phyloP scores from a whole-genome alignment of 495 filamentous ascomycete genomes.

The Podospora fimiseda region DNA sequence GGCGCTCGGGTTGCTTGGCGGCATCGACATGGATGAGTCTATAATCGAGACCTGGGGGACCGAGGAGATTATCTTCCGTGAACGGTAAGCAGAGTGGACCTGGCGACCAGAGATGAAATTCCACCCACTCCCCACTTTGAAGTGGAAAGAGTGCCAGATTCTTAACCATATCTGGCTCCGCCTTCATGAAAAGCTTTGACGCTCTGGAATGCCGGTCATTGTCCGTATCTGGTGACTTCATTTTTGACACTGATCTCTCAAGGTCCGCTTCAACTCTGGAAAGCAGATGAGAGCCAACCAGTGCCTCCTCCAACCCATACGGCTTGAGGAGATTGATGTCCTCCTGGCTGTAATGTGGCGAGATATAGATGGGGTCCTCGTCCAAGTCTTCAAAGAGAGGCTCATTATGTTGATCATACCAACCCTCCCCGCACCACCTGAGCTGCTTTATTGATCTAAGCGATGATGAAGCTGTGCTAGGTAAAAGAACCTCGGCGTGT shows the following conservation, averaged over 20 bases:
- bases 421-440: background rate
- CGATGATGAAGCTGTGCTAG: background rate
- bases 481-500: background rate
- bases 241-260: conserved; percentile 1
- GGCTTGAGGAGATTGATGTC: background rate
- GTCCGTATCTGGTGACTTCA: conserved; percentile 4
- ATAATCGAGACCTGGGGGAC: conserved; percentile 20
- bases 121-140: background rate
- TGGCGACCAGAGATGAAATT: too few relatives aligned
- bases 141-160: conserved; percentile 1
- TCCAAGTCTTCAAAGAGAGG: conserved; percentile 19
- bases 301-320: background rate
- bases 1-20: conserved; percentile 10
- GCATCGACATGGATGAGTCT: conserved; percentile 13
- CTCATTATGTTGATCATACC: conserved; percentile 10
- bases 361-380: conserved; percentile 9
- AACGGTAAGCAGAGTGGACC: conserved; percentile 2
- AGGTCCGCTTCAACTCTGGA: conserved; percentile 11
- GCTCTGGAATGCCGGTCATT: conserved; percentile 16
- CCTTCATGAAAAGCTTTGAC: background rate
- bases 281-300: background rate
- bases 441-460: background rate
- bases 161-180: background rate
- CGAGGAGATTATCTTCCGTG: conserved; percentile 1
- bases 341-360: background rate